Evolutionary conservation across 2,329 filamentous ascomycete species (phyloP).

Genomic region (Penicillium sp.): DNA sequence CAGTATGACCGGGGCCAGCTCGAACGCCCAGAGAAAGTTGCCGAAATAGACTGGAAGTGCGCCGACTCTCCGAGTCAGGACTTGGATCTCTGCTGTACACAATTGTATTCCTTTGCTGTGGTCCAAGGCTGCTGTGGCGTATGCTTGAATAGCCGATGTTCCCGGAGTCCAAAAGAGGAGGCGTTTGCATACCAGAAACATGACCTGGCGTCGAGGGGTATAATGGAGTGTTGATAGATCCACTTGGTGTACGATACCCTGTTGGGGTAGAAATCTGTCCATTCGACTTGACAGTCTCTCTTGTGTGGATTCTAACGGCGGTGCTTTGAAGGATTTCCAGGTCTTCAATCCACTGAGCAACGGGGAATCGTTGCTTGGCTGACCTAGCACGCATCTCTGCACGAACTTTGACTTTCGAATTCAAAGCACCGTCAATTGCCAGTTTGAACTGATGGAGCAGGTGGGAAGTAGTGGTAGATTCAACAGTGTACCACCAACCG

Average conservation of each 20-base stretch:
- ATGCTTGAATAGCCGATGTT: conserved; percentile 26
- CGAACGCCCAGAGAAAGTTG: conserved; percentile 39
- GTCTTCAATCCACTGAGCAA: conserved; percentile 63
- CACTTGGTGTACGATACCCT: conserved; percentile 41
- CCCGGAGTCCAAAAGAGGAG: conserved; percentile 29
- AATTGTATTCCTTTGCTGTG: conserved; percentile 36
- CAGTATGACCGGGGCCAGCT: conserved; percentile 36
- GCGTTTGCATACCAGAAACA: conserved; percentile 30
- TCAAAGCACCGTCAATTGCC: conserved; percentile 59
- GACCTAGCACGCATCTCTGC: conserved; percentile 63
- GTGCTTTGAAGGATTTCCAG: conserved; percentile 59
- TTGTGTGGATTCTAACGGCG: conserved; percentile 56
- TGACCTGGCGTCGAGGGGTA: conserved; percentile 23
- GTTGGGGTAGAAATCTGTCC: conserved; percentile 34
- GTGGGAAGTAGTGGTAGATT: conserved; percentile 61
- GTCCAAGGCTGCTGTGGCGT: conserved; percentile 31
- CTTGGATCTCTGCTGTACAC: conserved; percentile 37
- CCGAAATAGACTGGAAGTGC: conserved; percentile 30
- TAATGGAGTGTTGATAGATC: conserved; percentile 30
- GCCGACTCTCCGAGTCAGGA: conserved; percentile 27
- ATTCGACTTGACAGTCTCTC: conserved; percentile 33
- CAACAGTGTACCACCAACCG: conserved; percentile 67
- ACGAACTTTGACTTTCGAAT: conserved; percentile 53
- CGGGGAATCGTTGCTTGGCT: conserved; percentile 63
- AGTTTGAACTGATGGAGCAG: conserved; percentile 62